Base-by-base conservation (phyloP, 2,329 filamentous ascomycete species). In the Phialemonium atrogriseum region DNA sequence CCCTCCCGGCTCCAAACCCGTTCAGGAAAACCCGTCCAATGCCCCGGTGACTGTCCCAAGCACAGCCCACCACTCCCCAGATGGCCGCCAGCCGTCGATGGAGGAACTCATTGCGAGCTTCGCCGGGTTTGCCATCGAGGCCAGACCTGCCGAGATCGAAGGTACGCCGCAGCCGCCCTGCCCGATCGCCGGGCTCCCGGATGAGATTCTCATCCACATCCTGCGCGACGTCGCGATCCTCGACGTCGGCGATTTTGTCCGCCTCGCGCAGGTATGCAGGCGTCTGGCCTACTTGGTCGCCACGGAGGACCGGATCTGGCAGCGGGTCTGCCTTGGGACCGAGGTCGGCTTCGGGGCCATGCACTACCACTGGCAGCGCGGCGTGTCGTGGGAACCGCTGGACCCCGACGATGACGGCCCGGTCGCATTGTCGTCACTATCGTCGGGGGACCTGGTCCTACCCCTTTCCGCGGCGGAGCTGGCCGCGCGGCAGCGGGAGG, bases 261-360 rank as follows among this genome's bases (percentile, higher is more conserved):
- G 84, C 15, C 65, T 88, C 11, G 71, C 85, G 0, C 73, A 80
- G 40, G 88, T 94, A 3, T 96, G 89, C 64, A 93, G 86, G 54
- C 76, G 81, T 10, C 64, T 96, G 25, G 87, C 89, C 14, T 95
- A 83, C 52, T 73, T 96, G 13, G 80, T 94, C 30, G 68, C 77
- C 18, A 84, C 82, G 5, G 88, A 96, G 52, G 81, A 94, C 46
- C 72, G 73, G 25, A 82, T 94, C 46, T 98, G 91, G 88, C 84
- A 80, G 37, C 72, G 76, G 12, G 59, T 94, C 5, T 84, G 81
- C 27, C 58, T 84, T 2, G 80, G 78, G 0, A 39, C 58, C 10
- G 75, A 85, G 50, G 80, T 84, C 50, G 91, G 88, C 14, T 93
- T 95, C 54, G 68, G 62, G 5, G 75, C 70, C 20, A 94, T 96